Conservation (phyloP, 108 stramenopile species). For the Nitzschia palea region DNA sequence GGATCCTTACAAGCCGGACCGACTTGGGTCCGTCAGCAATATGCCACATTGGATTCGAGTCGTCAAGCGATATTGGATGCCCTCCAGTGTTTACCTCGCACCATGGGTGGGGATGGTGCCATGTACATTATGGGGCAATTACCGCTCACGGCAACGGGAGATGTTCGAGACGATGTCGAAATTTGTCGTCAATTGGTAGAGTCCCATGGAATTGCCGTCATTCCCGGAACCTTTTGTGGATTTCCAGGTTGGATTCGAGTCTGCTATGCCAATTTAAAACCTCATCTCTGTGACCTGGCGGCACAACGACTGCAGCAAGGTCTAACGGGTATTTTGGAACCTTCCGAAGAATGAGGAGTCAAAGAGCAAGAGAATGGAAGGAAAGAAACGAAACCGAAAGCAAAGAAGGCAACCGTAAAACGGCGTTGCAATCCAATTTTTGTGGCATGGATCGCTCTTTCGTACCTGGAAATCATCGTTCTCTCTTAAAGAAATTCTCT, state of each 20-base stretch:
- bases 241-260: slow-evolving; percentile 84
- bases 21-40: slow-evolving; percentile 75
- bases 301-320: slow-evolving; percentile 57
- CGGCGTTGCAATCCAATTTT: no score
- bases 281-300: slow-evolving; percentile 54
- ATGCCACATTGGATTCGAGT: slow-evolving; percentile 62
- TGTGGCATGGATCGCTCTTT: no score
- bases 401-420: no score
- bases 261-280: slow-evolving; percentile 83
- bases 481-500: no score
- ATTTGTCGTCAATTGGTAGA: slow-evolving; percentile 73
- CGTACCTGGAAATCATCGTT: no score
- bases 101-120: slow-evolving; percentile 82
- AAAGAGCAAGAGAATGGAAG: no score
- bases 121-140: slow-evolving; percentile 94
- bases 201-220: slow-evolving; percentile 83
- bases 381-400: no score
- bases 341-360: no score
- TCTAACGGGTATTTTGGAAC: slow-evolving; percentile 8
- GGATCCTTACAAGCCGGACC: slow-evolving; percentile 78
- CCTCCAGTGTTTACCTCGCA: slow-evolving; percentile 56
- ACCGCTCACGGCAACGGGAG: slow-evolving; percentile 30
- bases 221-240: slow-evolving; percentile 89
- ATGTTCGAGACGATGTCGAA: slow-evolving; percentile 54
- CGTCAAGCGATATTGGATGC: slow-evolving; percentile 76